Evolutionary conservation across 2,329 filamentous ascomycete genomes (phyloP).

Genomic region (Paraconiothyrium sp.): DNA sequence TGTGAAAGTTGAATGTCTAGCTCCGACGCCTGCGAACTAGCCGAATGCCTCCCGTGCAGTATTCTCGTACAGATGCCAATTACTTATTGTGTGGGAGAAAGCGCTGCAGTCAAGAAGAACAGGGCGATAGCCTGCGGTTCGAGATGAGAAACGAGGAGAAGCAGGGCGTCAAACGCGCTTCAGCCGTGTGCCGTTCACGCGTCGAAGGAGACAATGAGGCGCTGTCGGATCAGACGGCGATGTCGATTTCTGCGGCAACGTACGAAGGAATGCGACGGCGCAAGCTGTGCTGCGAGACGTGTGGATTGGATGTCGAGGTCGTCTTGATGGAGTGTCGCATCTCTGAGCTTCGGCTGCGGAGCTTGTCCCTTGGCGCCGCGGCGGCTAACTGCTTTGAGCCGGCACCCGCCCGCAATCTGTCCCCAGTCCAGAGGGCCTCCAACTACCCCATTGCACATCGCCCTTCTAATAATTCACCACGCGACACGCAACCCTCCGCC

Average conservation of each 20-base stretch:
- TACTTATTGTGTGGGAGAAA: not conserved
- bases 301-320: not conserved
- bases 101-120: not conserved
- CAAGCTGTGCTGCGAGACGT: not conserved
- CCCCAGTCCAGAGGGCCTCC: slow-evolving; percentile 20
- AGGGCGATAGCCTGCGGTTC: not conserved
- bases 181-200: not conserved
- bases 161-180: not conserved
- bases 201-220: not conserved
- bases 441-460: slow-evolving; percentile 2
- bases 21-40: slow-evolving; percentile 32
- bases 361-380: slow-evolving; percentile 6
- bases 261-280: not conserved
- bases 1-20: slow-evolving; percentile 36
- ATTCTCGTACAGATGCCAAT: not conserved
- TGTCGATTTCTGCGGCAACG: not conserved
- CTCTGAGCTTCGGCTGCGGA: slow-evolving; percentile 1
- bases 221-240: not conserved
- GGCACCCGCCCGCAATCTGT: slow-evolving; percentile 12
- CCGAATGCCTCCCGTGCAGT: slow-evolving; percentile 1
- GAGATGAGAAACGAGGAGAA: not conserved
- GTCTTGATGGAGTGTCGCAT: not conserved
- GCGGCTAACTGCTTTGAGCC: slow-evolving; percentile 7
- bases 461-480: slow-evolving; percentile 4
- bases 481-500: slow-evolving; percentile 7